Percentiles rank a stretch among this genome's conserved stretches.
These are phyloP conservation scores for Solanum paucissectum DNA, from an alignment of 257 asterid species.

Conservation along the genomic window DNA sequence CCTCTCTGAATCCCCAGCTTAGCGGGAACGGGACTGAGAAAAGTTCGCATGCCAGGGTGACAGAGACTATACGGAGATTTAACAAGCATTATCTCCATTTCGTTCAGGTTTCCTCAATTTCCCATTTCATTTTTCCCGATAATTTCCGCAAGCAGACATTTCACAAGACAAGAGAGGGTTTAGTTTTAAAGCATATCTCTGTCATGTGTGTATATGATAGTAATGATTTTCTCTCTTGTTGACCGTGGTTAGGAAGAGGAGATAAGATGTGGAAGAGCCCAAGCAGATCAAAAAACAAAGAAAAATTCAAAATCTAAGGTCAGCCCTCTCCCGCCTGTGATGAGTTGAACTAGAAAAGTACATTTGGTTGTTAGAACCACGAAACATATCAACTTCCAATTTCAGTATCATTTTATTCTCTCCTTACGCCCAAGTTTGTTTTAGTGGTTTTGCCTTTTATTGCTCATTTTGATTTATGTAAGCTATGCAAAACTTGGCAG, in stretches of 20 bases:
- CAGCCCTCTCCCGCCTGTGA: background rate
- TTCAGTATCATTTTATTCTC: background rate
- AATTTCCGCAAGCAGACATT: background rate
- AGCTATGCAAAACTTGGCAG: background rate
- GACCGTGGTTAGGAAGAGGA: slow-evolving; percentile 44
- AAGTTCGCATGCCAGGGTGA: slow-evolving; percentile 26
- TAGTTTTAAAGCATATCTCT: background rate
- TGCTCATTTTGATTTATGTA: background rate
- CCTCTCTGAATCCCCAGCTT: background rate
- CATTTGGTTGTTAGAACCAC: background rate
- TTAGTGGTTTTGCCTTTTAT: background rate
- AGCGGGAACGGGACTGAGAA: slow-evolving; percentile 1
- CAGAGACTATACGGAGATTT: slow-evolving; percentile 46
- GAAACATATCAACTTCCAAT: background rate
- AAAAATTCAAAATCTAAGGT: slow-evolving; percentile 35
- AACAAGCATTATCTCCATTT: slow-evolving; percentile 56
- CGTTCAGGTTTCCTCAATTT: slow-evolving; percentile 36
- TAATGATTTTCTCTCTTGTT: background rate
- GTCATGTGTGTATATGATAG: background rate
- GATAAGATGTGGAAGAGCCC: slow-evolving; percentile 23
- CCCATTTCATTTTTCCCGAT: background rate
- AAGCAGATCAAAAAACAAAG: slow-evolving; percentile 10
- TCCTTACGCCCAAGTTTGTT: background rate
- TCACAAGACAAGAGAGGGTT: background rate
- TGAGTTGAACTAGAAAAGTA: background rate